A percentile compares a stretch with the other conserved stretches of the same genome.
Evolutionary conservation across 805 yeast genomes (phyloP).

Genomic region (Starmerella kuoi): DNA sequence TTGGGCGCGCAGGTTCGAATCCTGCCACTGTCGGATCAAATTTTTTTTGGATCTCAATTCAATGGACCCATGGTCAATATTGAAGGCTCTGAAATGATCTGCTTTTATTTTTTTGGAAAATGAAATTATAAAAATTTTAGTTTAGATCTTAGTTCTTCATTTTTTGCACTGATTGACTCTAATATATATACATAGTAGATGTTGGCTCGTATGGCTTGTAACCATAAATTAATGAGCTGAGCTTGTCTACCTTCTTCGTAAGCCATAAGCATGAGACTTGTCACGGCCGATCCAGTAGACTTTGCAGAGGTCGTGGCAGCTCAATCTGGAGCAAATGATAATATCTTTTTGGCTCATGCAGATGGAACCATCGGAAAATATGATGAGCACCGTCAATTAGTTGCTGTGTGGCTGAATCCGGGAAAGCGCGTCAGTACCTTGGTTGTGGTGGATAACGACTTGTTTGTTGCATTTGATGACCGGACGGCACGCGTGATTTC

Average conservation of each 20-base stretch:
- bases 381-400: not conserved
- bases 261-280: constrained; percentile 1
- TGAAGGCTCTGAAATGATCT: too few species aligned
- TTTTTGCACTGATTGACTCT: too few species aligned
- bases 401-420: constrained; percentile 10
- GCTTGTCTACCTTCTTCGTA: too few species aligned
- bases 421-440: constrained; percentile 5
- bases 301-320: not conserved
- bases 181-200: too few species aligned
- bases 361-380: constrained; percentile 6
- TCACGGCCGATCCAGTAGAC: constrained; percentile 1
- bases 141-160: too few species aligned
- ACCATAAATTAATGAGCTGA: too few species aligned
- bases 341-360: constrained; percentile 5
- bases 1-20: constrained; percentile 25
- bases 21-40: constrained; percentile 21
- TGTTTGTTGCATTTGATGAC: constrained; percentile 6
- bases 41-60: not conserved
- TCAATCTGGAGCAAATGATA: not conserved
- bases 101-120: not conserved
- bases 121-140: not conserved
- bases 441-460: not conserved
- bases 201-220: too few species aligned
- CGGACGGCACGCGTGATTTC: not conserved
- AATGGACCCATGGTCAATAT: too few species aligned